Conservation (phyloP, 2,329 filamentous ascomycete species). For the Penicillium sp. region DNA sequence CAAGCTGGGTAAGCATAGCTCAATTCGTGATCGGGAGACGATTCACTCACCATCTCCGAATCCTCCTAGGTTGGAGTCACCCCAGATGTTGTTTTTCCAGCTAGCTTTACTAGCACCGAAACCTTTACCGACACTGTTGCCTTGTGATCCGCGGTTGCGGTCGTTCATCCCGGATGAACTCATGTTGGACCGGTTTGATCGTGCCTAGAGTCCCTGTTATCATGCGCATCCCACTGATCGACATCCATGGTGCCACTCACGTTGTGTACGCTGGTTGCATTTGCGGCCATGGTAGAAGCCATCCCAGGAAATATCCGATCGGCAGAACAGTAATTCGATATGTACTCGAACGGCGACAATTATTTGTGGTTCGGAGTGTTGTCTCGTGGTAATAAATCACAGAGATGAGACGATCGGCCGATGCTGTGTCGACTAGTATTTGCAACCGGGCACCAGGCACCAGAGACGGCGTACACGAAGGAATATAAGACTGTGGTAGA, state of each 20-base stretch:
- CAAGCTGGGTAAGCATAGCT: neutral
- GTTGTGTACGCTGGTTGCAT: slow-evolving; percentile 31
- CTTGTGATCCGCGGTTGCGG: slow-evolving; percentile 31
- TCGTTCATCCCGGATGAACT: slow-evolving; percentile 32
- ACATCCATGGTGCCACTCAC: slow-evolving; percentile 22
- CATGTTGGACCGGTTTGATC: slow-evolving; percentile 35
- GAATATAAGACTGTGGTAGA: slow-evolving; percentile 21
- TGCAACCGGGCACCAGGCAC: slow-evolving; percentile 28
- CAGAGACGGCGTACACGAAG: slow-evolving; percentile 20
- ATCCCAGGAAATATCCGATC: slow-evolving; percentile 21
- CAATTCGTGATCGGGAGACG: neutral
- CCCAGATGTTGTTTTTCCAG: slow-evolving; percentile 48
- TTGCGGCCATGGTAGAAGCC: slow-evolving; percentile 32
- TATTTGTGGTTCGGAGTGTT: slow-evolving; percentile 14
- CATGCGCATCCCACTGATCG: slow-evolving; percentile 4
- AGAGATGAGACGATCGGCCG: slow-evolving; percentile 11
- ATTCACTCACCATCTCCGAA: slow-evolving; percentile 35
- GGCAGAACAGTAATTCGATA: slow-evolving; percentile 15
- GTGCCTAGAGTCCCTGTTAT: slow-evolving; percentile 19
- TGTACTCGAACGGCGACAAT: slow-evolving; percentile 20
- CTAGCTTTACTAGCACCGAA: slow-evolving; percentile 38
- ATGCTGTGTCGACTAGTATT: slow-evolving; percentile 23
- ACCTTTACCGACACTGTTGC: slow-evolving; percentile 34
- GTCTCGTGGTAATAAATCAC: slow-evolving; percentile 16
- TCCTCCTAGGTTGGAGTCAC: slow-evolving; percentile 40